These are phyloP conservation scores for Glycyrrhiza uralensis DNA, from an alignment of 306 rosid genomes.

Conservation along the genomic window DNA sequence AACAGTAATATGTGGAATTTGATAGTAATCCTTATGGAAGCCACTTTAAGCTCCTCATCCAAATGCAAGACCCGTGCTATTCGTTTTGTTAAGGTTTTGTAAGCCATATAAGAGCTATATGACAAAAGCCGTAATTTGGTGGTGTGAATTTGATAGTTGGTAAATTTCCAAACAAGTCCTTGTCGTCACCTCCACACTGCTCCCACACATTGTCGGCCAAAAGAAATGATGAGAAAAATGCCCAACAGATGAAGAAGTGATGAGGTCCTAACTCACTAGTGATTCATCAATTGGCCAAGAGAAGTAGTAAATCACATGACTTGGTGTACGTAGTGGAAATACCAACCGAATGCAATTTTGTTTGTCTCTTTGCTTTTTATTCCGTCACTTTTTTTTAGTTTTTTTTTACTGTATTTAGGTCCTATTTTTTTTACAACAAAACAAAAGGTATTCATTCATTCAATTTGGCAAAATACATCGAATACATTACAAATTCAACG, in stretches of 20 bases:
- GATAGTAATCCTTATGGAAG: no score
- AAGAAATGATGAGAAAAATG: background rate
- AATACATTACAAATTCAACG: no score
- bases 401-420: background rate
- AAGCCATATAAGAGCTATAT: background rate
- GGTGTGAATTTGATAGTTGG: background rate
- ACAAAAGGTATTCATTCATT: no score
- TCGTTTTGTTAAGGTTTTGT: conserved; percentile 1
- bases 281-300: background rate
- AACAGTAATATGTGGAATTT: no score
- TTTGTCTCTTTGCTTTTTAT: background rate
- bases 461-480: no score
- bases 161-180: conserved; percentile 24
- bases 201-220: conserved; percentile 15
- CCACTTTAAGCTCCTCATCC: background rate
- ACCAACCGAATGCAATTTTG: background rate
- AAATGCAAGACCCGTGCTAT: background rate
- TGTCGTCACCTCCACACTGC: conserved; percentile 15
- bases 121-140: conserved; percentile 6
- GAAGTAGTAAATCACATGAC: background rate
- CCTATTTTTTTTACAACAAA: no score
- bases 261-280: conserved; percentile 5
- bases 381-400: background rate
- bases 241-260: background rate
- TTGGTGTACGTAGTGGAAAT: background rate